Conservation (phyloP, 306 rosid species). For the Dalbergia cochinchinensis region DNA sequence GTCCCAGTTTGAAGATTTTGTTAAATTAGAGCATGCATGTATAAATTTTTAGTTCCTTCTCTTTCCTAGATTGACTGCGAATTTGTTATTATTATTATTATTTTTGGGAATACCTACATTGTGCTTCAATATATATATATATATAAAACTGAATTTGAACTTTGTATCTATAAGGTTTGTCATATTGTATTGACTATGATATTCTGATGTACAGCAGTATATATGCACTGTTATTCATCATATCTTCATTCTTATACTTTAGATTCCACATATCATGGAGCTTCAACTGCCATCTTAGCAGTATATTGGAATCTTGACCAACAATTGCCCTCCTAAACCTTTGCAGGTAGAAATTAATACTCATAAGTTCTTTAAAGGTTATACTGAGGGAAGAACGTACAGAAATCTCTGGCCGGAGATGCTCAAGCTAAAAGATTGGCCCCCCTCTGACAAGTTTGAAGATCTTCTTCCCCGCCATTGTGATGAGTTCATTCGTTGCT, state of each 20-base stretch:
- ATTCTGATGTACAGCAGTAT: not conserved
- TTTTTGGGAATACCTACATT: not conserved
- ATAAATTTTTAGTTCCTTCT: constrained; percentile 8
- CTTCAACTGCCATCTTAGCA: constrained; percentile 27
- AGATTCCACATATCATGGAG: constrained; percentile 31
- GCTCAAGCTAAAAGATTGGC: constrained; percentile 97
- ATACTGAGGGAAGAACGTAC: constrained; percentile 76
- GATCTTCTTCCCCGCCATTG: constrained; percentile 91
- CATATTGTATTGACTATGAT: constrained; percentile 16
- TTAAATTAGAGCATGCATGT: constrained; percentile 22
- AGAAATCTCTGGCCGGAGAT: constrained; percentile 85
- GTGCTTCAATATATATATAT: not conserved
- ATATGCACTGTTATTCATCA: constrained; percentile 15
- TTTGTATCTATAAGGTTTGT: not conserved
- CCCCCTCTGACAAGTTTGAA: constrained; percentile 89
- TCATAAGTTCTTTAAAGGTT: constrained; percentile 77
- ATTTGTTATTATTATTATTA: not conserved
- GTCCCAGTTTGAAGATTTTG: constrained; percentile 23
- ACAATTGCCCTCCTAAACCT: constrained; percentile 38
- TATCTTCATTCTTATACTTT: constrained; percentile 27
- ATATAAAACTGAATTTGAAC: constrained; percentile 15
- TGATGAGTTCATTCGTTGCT: constrained; percentile 77
- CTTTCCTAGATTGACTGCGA: constrained; percentile 21
- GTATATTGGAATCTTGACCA: constrained; percentile 25
- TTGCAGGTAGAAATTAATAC: constrained; percentile 80